Percentiles rank a stretch among this genome's conserved stretches.
These are phyloP conservation scores for Gleditsia sinensis DNA, from an alignment of 306 rosid genomes.

Conservation along the genomic window DNA sequence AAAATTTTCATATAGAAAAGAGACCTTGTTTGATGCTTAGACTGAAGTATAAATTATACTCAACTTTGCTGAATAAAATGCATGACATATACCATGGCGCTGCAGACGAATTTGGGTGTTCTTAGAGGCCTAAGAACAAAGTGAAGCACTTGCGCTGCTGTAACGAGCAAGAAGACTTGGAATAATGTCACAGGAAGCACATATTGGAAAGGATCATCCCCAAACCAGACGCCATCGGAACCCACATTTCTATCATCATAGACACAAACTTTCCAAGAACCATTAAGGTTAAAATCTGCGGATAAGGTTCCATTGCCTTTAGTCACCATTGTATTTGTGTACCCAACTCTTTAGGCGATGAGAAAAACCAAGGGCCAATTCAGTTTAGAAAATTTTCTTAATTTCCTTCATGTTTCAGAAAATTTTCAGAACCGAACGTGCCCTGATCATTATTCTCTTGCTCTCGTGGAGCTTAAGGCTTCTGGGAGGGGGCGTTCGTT, in stretches of 20 bases:
- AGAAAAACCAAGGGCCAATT: neutral
- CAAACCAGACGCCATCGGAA: slow-evolving; percentile 43
- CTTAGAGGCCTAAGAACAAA: slow-evolving; percentile 51
- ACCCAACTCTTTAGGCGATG: neutral
- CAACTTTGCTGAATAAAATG: neutral
- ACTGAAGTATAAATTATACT: neutral
- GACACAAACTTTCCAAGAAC: neutral
- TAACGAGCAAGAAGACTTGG: slow-evolving; percentile 13
- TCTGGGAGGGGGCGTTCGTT: too few species aligned
- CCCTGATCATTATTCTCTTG: too few species aligned
- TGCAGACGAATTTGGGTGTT: slow-evolving; percentile 59
- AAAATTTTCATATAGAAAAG: neutral
- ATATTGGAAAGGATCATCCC: slow-evolving; percentile 41
- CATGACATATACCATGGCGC: slow-evolving; percentile 30
- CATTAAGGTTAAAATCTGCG: neutral
- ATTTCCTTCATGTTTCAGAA: too few species aligned
- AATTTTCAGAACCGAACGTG: too few species aligned
- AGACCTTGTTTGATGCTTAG: too few species aligned
- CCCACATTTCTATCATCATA: slow-evolving; percentile 23
- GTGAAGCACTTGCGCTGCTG: slow-evolving; percentile 25
- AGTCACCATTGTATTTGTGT: neutral
- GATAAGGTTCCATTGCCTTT: neutral
- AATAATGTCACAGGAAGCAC: slow-evolving; percentile 35
- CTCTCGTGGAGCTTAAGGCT: too few species aligned
- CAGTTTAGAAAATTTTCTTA: too few species aligned